Evolutionary conservation across 1,284 basidiomycete species (phyloP), one percentile per base, ranked within the genome.

Genomic region (Neotropicomus parvogracilis): DNA sequence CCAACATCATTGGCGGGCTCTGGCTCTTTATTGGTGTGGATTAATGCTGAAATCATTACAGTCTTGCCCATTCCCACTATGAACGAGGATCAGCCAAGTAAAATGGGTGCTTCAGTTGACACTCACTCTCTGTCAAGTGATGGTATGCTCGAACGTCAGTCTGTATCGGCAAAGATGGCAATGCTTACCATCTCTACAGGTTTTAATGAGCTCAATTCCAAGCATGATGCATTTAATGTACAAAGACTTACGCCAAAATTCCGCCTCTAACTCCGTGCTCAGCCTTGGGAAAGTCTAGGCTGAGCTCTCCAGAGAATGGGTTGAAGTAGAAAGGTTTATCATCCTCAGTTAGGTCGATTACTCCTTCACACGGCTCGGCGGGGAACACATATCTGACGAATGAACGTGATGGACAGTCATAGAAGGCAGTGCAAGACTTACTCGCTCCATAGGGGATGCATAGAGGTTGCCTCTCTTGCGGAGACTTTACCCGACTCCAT

Each of bases 381-480:
- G 88, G 86, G 48, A 89, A 88, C 0, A 69, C 50, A 60, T 87
- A 90, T 74, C 88, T 90, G 39, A 9, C 36, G 14, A 24, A 32
- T 42, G 40, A 17, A 28, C n/a, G 31, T 40, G n/a, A 40, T 40
- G 6, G 24, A n/a, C 13, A 26, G 43, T n/a, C 21, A 16, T 26
- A n/a, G 14, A 40, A 57, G 40, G 28, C 24, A 41, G 36, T 20
- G 27, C 40, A 26, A 17, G 31, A 69, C 81, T 64, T 68, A 97
- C 88, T 93, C 84, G 71, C 90, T 89, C 95, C 95, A 99, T 10
- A 99, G 69, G 1, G 95, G 95, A 69, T 99, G 92, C 75, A 98
- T 84, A 2, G 88, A 84, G 7, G 75, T 67, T 2, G 80, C 76
- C 57, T 90, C 82, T 41, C 90, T 79, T 16, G 85, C 84, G 43